Percentiles rank a stretch among this genome's conserved stretches.
phyloP scores from a whole-genome alignment of 345 rosid species.

The Anastatica hierochuntica region DNA sequence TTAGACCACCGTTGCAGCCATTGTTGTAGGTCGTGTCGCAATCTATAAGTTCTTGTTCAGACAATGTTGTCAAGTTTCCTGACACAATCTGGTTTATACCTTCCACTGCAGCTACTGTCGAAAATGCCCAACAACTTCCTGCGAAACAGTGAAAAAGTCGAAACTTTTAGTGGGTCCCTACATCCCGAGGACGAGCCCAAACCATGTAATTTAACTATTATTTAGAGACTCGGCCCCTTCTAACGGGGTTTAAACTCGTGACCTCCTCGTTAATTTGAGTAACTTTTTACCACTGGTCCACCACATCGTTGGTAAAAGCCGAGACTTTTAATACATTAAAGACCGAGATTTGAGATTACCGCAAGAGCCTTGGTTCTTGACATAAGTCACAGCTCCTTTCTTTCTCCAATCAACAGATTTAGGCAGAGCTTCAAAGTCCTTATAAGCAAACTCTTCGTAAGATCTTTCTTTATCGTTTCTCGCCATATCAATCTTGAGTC shows the following conservation, averaged over 20 bases:
- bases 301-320: too few species aligned
- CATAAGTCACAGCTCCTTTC: slow-evolving; percentile 64
- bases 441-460: slow-evolving; percentile 9
- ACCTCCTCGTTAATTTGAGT: too few species aligned
- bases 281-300: too few species aligned
- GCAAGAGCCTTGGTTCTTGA: slow-evolving; percentile 82
- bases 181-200: too few species aligned
- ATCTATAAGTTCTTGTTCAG: slow-evolving; percentile 87
- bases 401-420: slow-evolving; percentile 76
- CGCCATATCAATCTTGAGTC: slow-evolving; percentile 13
- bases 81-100: slow-evolving; percentile 73
- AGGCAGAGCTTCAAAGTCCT: slow-evolving; percentile 37
- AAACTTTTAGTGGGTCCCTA: too few species aligned
- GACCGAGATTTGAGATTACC: slow-evolving; percentile 27
- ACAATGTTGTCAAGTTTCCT: slow-evolving; percentile 50
- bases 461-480: too few species aligned
- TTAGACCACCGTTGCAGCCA: slow-evolving; percentile 87
- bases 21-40: slow-evolving; percentile 55
- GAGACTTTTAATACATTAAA: not conserved
- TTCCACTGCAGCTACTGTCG: slow-evolving; percentile 78
- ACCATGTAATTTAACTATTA: too few species aligned
- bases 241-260: too few species aligned
- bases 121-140: slow-evolving; percentile 98
- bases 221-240: too few species aligned
- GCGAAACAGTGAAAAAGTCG: not conserved